phyloP scores from a whole-genome alignment of 23 red algal genomes.

The Cyanidium caldarium region DNA sequence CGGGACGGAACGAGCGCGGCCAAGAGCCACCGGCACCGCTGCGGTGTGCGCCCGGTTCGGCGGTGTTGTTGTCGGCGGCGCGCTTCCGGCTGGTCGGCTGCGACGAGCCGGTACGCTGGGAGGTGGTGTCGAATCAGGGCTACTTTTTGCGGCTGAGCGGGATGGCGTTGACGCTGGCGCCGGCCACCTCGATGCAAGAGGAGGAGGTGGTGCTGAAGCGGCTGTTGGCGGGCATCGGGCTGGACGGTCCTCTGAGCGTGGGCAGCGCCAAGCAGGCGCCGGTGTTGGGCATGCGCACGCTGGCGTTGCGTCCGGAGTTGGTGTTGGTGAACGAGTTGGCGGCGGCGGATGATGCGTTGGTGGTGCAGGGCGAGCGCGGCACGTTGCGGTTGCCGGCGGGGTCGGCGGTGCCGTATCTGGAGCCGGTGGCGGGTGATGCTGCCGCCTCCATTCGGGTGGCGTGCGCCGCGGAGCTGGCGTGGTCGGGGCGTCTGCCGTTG shows the following conservation, averaged over 20 bases:
- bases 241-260: no score
- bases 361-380: neutral
- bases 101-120: neutral
- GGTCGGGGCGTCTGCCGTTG: neutral
- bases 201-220: neutral
- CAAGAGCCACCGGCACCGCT: neutral
- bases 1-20: neutral
- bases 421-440: neutral
- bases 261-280: neutral
- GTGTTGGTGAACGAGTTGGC: neutral
- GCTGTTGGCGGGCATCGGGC: neutral
- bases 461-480: neutral
- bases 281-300: neutral
- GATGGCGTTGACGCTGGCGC: neutral
- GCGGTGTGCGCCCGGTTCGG: neutral
- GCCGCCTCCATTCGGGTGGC: neutral
- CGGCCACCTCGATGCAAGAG: neutral
- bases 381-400: neutral
- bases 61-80: neutral
- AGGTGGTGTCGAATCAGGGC: neutral
- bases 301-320: neutral
- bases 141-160: conserved; percentile 3
- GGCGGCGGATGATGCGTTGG: neutral
- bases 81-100: neutral
- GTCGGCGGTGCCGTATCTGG: neutral